A percentile compares a stretch with the other conserved stretches of the same genome.
Conservation (phyloP, 1,139 yeast species). For the Blastobotrys niveus region DNA sequence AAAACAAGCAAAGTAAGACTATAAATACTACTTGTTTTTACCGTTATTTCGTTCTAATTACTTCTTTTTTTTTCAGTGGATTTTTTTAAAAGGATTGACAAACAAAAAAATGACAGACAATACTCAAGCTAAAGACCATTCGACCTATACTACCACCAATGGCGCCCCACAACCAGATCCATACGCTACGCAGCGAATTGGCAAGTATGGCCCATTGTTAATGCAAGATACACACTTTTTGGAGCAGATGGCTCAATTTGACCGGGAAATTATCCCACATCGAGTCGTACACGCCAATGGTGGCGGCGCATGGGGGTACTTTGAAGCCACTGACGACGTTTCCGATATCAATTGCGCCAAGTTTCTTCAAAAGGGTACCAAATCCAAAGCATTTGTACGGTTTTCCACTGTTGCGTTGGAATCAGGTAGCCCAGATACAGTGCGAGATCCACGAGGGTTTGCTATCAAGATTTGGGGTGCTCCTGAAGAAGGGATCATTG, state of each 20-base stretch:
- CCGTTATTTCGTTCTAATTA: too few relatives aligned
- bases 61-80: neutral
- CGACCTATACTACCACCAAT: conserved; percentile 53
- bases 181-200: conserved; percentile 67
- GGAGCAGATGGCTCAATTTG: conserved; percentile 73
- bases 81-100: neutral
- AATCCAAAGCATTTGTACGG: conserved; percentile 63
- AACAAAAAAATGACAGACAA: neutral
- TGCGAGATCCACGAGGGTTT: conserved; percentile 85
- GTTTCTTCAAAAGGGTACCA: conserved; percentile 67
- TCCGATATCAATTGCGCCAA: conserved; percentile 65
- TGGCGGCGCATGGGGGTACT: conserved; percentile 74
- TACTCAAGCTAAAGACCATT: neutral
- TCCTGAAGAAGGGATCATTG: conserved; percentile 76
- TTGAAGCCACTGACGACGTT: conserved; percentile 76
- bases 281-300: conserved; percentile 88
- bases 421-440: conserved; percentile 72
- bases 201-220: conserved; percentile 67
- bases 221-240: conserved; percentile 71
- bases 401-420: conserved; percentile 89
- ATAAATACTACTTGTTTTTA: too few relatives aligned
- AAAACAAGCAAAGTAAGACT: too few relatives aligned
- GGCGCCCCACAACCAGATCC: conserved; percentile 64
- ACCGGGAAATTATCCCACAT: conserved; percentile 80
- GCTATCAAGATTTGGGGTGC: conserved; percentile 72